Conservation (phyloP, 495 filamentous ascomycete genomes). For the Thermochaetoides thermophila region DNA sequence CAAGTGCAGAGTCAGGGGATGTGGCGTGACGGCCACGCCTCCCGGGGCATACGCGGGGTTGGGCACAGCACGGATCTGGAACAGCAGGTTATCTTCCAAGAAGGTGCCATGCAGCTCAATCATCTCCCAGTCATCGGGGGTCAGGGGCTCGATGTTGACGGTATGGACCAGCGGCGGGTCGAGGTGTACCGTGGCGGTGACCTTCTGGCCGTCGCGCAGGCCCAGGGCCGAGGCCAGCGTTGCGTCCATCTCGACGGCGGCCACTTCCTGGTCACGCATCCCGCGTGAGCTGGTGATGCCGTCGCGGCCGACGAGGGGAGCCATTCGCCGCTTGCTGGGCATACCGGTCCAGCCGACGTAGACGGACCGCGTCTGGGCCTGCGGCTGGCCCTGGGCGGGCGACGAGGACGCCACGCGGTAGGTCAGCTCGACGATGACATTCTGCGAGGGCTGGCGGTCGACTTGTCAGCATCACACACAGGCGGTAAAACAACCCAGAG, state of each 20-base stretch:
- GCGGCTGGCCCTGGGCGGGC: slow-evolving; percentile 20
- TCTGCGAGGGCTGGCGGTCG: slow-evolving; percentile 58
- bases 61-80: slow-evolving; percentile 82
- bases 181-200: slow-evolving; percentile 55
- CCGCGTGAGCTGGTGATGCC: slow-evolving; percentile 45
- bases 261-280: slow-evolving; percentile 53
- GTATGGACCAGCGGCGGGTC: slow-evolving; percentile 84
- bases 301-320: slow-evolving; percentile 55
- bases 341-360: slow-evolving; percentile 95
- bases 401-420: no score
- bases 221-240: slow-evolving; percentile 76
- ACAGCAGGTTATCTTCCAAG: slow-evolving; percentile 81
- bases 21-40: slow-evolving; percentile 32
- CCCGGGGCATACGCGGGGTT: slow-evolving; percentile 53
- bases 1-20: slow-evolving; percentile 82
- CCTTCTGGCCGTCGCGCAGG: slow-evolving; percentile 71
- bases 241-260: slow-evolving; percentile 74
- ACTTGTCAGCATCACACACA: neutral
- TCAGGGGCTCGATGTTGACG: slow-evolving; percentile 89
- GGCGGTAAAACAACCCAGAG: neutral
- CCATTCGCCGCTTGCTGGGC: slow-evolving; percentile 71
- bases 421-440: slow-evolving; percentile 85
- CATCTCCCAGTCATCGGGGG: slow-evolving; percentile 94
- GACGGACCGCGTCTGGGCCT: slow-evolving; percentile 43
- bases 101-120: slow-evolving; percentile 95